These are phyloP conservation scores for Symbiodinium pilosum DNA, from an alignment of 73 alveolate species.

Conservation along the genomic window DNA sequence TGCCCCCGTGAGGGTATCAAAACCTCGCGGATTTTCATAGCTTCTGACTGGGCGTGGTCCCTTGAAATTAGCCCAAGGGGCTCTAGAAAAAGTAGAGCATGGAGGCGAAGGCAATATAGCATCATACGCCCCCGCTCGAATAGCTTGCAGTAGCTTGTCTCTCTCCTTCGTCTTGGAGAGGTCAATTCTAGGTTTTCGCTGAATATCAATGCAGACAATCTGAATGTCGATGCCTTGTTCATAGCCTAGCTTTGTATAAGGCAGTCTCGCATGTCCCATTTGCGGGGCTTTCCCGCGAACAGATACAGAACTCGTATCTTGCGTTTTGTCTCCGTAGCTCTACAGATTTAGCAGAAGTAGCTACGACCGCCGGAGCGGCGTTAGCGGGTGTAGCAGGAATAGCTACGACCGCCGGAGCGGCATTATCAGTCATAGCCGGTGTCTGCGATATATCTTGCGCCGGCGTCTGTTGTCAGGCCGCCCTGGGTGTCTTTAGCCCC, in stretches of 20 bases:
- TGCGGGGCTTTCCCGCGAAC: not conserved
- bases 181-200: not conserved
- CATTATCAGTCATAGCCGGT: too few species aligned
- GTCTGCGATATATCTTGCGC: too few species aligned
- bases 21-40: not conserved
- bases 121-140: not conserved
- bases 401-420: too few species aligned
- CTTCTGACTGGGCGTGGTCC: constrained; percentile 28
- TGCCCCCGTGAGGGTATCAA: not conserved
- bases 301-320: not conserved
- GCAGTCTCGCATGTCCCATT: not conserved
- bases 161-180: not conserved
- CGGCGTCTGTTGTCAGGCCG: too few species aligned
- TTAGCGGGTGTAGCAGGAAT: too few species aligned
- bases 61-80: not conserved
- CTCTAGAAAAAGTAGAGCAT: not conserved
- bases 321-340: not conserved
- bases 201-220: not conserved
- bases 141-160: not conserved
- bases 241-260: not conserved
- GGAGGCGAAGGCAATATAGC: not conserved
- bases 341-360: too few species aligned
- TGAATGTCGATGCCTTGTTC: too few species aligned
- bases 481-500: too few species aligned
- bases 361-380: too few species aligned